Base-by-base conservation (phyloP, 2,329 filamentous ascomycete species). In the Aotearoamyces nothofagi region DNA sequence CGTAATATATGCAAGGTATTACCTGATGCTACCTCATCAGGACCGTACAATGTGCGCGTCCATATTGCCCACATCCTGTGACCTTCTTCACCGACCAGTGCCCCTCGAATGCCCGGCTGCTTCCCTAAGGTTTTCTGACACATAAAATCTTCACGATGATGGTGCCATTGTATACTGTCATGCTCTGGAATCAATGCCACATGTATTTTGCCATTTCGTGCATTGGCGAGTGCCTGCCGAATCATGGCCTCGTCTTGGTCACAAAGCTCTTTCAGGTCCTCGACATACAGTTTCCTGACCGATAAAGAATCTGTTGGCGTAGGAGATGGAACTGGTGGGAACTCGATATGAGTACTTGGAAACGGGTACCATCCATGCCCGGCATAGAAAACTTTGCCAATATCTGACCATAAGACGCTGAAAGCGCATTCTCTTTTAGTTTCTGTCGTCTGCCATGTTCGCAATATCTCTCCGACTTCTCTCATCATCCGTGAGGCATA, bases 341-440 rank as follows among this genome's bases (percentile, higher is more conserved):
- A 66, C 17, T 66, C 61, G 24, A 92, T 60, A 49, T 93, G 84
- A 1, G 66, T 61, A 33, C 80, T 87, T 12, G 67, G 61, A 42
- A 78, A 86, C 0, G 71, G 63, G 27, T 70, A 63, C 86, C 86
- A 94, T 25, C 83, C 83, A 38, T 71, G 63, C 17, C 60, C 62
- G 3, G 77, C 68, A 54, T 94, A 94, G 53, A 84, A 94, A 22
- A 59, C 57, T 58, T 82, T 78, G 12, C 86, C 82, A 38, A 92
- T 84, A 44, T 92, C 82, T 6, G 83, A 92, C 53, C 75, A 93
- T 6, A 94, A 61, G 5, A 92, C 67, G 1, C 80, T 86, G 51
- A 87, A 90, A 9, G 69, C 35, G 15, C 52, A 37, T 49, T 61
- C 47, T 46, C 50, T 39, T 49, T 46, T 12, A 2, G 54, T 50